Base-by-base conservation (phyloP, 1,139 yeast genomes). In the Pichia kudriavzevii region DNA sequence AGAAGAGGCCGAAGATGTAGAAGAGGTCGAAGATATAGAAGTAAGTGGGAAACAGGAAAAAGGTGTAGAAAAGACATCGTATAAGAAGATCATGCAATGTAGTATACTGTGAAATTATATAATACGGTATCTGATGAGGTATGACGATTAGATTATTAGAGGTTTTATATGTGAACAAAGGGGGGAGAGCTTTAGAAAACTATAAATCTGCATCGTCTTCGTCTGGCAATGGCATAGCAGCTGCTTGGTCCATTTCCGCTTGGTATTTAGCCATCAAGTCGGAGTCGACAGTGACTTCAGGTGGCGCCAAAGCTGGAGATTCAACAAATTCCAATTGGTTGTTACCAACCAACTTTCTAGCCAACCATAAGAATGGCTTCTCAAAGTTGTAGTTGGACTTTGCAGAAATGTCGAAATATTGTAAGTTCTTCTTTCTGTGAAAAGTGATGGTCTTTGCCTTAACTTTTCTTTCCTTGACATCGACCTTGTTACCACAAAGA, bases 341-440 rank as follows among this genome's bases (percentile, higher is more conserved):
- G 78, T 87, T 85, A 67, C 98, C 99, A 52, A 88, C 95, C 61
- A 93, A 78, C 73, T 93, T 93, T 79, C 98, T 84, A 38, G 98
- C 98, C 61, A 93, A 84, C 99, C 98, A 93, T 67, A 93, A 79
- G 83, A 91, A 93, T 46, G 99, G 99, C 75, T 93, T 93, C 73
- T 93, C 99, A 59, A 93, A 93, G 76, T 93, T 93, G 75, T 93
- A 93, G 77, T 93, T 93, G 52, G 98, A 91, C 73, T 93, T 93
- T 64, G 99, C 99, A 43, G 97, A 88, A 62, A 93, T 93, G 67
- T 93, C 99, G 71, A 93, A 93, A 72, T 93, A 93, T 72, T 93
- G 99, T 66, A 93, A 78, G 74, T 93, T 91, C 80, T 93, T 93
- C 94, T 93, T 93, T 79, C 97, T 83, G 84, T 91, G 98, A 95